Conservation (phyloP, 768 basidiomycete genomes). For the Boletus bicolor region DNA sequence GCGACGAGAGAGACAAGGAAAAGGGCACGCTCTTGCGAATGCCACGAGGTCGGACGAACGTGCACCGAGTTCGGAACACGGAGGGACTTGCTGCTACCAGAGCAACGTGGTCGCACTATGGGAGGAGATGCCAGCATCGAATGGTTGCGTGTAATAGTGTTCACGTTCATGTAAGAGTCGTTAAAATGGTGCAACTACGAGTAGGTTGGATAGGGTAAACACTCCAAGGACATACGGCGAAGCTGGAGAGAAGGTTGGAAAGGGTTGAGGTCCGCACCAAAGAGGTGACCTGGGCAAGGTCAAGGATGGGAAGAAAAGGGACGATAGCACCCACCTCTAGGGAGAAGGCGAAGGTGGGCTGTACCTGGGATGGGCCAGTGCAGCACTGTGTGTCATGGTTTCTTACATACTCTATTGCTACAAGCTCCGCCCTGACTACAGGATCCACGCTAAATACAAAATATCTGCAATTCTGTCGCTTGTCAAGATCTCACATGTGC, state of each 20-base stretch:
- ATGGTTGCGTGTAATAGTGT: neutral
- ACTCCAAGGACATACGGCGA: neutral
- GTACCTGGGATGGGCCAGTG: no score
- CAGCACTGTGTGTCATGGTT: no score
- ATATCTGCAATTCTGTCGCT: no score
- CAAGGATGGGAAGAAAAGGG: neutral
- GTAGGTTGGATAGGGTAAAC: neutral
- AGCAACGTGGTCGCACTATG: neutral
- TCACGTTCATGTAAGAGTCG: constrained; percentile 6
- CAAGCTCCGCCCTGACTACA: no score
- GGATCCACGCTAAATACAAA: no score
- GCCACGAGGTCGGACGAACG: constrained; percentile 3
- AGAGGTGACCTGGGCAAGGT: constrained; percentile 4
- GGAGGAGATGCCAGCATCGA: neutral
- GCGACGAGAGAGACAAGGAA: neutral
- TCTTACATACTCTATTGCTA: no score
- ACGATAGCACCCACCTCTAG: no score
- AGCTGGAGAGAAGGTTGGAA: neutral
- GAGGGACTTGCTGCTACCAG: constrained; percentile 3
- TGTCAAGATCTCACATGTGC: no score
- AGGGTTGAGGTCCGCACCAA: constrained; percentile 2
- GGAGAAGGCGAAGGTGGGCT: no score
- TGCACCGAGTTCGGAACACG: neutral
- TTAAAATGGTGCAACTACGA: neutral
- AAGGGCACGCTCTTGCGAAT: neutral